Evolutionary conservation across 164 flowering plant genomes (phyloP), one percentile per base, ranked within the genome.

Genomic region (Paratinospora sagittata): DNA sequence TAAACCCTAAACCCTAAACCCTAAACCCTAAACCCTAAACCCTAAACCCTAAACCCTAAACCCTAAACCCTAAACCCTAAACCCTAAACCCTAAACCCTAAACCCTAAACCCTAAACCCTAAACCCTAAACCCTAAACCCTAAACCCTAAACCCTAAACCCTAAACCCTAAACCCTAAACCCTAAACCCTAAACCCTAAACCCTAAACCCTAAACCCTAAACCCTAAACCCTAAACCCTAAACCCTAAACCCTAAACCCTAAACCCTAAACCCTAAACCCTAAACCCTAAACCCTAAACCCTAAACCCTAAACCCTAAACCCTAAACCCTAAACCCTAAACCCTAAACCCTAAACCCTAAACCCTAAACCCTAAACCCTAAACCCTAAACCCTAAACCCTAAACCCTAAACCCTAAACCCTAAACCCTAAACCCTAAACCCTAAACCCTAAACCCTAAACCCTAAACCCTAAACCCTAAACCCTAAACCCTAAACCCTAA

Each of bases 401-500:
- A 71, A 71, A 58, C 74, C 72, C 68, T 43, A 76, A 76, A 41
- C 74, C 74, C 41, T 12, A 72, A 71, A 61, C 72, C 74, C 64
- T 55, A 62, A 67, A 60, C 71, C 74, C 63, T 36, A 76, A 71
- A 19, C 68, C 70, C 70, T 36, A 39, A 65, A 66, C 61, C 74
- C 71, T 39, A 57, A 75, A 66, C 67, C 74, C 71, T 33, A 71
- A 72, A 67, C 71, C 78, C 68, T 27, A 70, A 76, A 43, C 71
- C 78, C 71, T 33, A 71, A 76, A 66, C 74, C 78, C 68, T 47
- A 66, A 71, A 60, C 73, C 71, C 72, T 47, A 67, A 71, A 66
- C 70, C 78, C 72, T 43, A 67, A 76, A 61, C 74, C 78, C 72
- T 47, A 71, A 76, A 71, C 67, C 78, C 72, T 37, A 66, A 76